Percentiles rank a stretch among this genome's conserved stretches.
Conservation (phyloP, 2,329 filamentous ascomycete species). For the Saccharata proteae region DNA sequence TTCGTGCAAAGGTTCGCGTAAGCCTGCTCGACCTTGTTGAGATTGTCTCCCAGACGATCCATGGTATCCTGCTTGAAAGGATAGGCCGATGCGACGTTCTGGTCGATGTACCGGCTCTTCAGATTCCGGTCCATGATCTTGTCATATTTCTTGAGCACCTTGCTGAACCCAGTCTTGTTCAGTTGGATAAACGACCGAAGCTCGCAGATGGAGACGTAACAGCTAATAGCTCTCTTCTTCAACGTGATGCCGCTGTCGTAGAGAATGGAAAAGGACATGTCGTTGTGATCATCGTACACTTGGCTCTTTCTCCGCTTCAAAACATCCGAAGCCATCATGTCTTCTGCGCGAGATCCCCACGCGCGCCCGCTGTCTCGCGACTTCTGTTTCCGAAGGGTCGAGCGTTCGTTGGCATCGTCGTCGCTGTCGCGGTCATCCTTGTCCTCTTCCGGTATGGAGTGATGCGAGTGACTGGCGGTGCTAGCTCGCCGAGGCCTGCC, state of each 20-base stretch:
- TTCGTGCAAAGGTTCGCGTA: slow-evolving; percentile 76
- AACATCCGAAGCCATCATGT: slow-evolving; percentile 2
- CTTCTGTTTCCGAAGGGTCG: slow-evolving; percentile 26
- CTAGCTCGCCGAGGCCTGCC: slow-evolving; percentile 35
- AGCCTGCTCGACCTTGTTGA: slow-evolving; percentile 60
- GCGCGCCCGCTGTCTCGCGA: slow-evolving; percentile 16
- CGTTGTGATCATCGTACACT: slow-evolving; percentile 65
- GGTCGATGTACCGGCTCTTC: slow-evolving; percentile 62
- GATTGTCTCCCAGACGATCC: slow-evolving; percentile 56
- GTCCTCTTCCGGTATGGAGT: slow-evolving; percentile 42
- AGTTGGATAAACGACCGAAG: slow-evolving; percentile 92
- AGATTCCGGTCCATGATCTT: slow-evolving; percentile 82
- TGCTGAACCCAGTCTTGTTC: slow-evolving; percentile 91
- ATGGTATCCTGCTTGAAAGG: slow-evolving; percentile 69
- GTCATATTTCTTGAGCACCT: slow-evolving; percentile 97
- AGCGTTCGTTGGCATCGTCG: slow-evolving; percentile 45
- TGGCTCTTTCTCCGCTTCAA: slow-evolving; percentile 45
- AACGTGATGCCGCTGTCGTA: slow-evolving; percentile 68
- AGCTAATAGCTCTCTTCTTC: slow-evolving; percentile 78
- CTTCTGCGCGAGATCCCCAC: slow-evolving; percentile 13
- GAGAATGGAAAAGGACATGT: slow-evolving; percentile 58
- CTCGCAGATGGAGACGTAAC: slow-evolving; percentile 89
- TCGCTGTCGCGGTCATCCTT: slow-evolving; percentile 44
- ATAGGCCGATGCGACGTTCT: slow-evolving; percentile 64
- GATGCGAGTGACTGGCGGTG: slow-evolving; percentile 27